Conservation (phyloP, 805 yeast genomes). For the Hanseniaspora lindneri region DNA sequence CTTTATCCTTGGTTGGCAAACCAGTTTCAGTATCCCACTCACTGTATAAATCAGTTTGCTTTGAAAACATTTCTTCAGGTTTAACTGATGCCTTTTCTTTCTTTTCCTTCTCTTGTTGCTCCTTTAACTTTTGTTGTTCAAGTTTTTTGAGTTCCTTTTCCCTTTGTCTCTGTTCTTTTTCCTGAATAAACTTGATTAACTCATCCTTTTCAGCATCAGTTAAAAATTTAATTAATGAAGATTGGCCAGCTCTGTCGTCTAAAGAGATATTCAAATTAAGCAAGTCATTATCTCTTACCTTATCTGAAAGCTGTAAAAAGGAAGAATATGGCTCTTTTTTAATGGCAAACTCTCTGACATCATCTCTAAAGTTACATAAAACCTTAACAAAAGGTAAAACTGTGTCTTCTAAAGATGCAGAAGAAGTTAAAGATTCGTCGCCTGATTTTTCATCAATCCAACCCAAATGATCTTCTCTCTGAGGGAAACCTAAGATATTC, state of each 20-base stretch:
- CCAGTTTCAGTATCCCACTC: constrained; percentile 75
- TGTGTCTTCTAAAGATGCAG: constrained; percentile 44
- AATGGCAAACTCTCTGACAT: constrained; percentile 64
- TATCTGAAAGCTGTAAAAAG: constrained; percentile 61
- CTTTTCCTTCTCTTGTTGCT: constrained; percentile 52
- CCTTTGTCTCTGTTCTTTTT: constrained; percentile 42
- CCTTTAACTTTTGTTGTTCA: constrained; percentile 43
- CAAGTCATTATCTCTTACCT: constrained; percentile 58
- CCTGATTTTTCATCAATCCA: constrained; percentile 45
- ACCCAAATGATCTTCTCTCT: constrained; percentile 61
- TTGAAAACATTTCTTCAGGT: constrained; percentile 61
- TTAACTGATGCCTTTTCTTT: constrained; percentile 53
- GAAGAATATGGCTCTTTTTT: constrained; percentile 38
- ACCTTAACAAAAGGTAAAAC: constrained; percentile 71
- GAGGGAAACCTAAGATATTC: constrained; percentile 61
- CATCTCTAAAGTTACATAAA: constrained; percentile 69
- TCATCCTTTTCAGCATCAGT: constrained; percentile 57
- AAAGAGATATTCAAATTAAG: constrained; percentile 67
- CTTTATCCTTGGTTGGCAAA: constrained; percentile 59
- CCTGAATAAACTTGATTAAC: constrained; percentile 43
- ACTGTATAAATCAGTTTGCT: constrained; percentile 41
- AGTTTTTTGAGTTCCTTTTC: constrained; percentile 45
- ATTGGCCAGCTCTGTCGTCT: constrained; percentile 73
- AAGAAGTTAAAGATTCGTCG: constrained; percentile 17
- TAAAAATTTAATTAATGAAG: constrained; percentile 77